Evolutionary conservation across 768 basidiomycete species (phyloP), one percentile per base, ranked within the genome.

Genomic region (Mycena floridula): DNA sequence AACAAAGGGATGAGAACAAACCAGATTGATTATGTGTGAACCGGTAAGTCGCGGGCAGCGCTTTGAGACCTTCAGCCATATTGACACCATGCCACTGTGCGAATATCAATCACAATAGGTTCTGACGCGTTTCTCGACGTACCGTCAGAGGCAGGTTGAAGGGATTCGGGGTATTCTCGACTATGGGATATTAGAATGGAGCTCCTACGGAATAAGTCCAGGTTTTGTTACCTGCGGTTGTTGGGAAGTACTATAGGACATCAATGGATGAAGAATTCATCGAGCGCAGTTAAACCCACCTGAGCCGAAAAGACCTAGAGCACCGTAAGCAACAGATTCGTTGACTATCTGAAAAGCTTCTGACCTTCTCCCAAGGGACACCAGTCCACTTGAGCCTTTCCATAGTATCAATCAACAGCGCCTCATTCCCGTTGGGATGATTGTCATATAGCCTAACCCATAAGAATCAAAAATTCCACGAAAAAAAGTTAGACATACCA

Each of bases 11-110:
- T 16, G 24, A 12, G 26, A 23, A 49, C 28, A 3, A 44, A 77
- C 76, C 74, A n/a, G 73, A 70, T 49, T 76, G 69, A 51, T 79
- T 77, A 47, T 76, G 73, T 2, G 74, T 75, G 54, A 77, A 77
- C 18, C 76, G 68, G 46, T 72, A 76, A 0, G 74, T 72, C 5
- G 75, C 66, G 13, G 76, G 74, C 5, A 76, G 56, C 2, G 76
- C 76, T 55, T 80, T 79, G 25, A 78, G 59, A 2, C 74, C 76
- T 54, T 78, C 77, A 4, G 75, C 74, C 66, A 80, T 66, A 52
- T 78, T 79, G 42, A 79, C 76, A 16, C 73, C 76, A 50, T 78
- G 76, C 76, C 75, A 79, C 61, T 74, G 55, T 25, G 35, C 5
- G n/a, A n/a, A n/a, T 11, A 39, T 22, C n/a, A 11, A 24, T 20